Base-by-base conservation (phyloP, 2,329 filamentous ascomycete species). In the Hysterium pulicare region DNA sequence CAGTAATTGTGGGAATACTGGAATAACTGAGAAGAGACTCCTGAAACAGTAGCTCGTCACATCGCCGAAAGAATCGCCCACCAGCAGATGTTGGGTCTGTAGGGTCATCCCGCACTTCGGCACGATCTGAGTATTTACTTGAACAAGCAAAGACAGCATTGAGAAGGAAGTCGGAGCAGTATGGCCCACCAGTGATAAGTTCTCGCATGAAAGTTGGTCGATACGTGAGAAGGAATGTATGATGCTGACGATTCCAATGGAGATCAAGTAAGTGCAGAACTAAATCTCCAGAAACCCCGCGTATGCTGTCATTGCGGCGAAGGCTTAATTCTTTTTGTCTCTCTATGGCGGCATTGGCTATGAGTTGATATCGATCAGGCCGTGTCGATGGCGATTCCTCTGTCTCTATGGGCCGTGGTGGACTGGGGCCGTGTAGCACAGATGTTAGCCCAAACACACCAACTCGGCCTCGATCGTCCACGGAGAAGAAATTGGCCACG, bases 81-180 rank as follows among this genome's bases (percentile, higher is more conserved):
- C 74, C 73, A 0, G 72, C 69, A 0, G 70, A 74, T 1, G 67
- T 57, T 0, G 57, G 66, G 47, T 77, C 72, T 2, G 64, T 53
- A 0, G 66, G 62, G 28, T 74, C 67, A n/a, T 62, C 62, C 0
- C 73, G 68, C 0, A 76, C 62, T 26, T 74, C 68, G 0, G 61
- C 53, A 0, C 71, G 58, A 1, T 65, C 62, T 32, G 68, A 71
- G 45, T 71, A 73, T 41, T 75, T 74, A 3, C 66, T 57, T 1
- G 64, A 59, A 4, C 59, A 58, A 38, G 69, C 75, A 30, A 75
- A 66, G 0, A 81, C 71, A 0, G 76, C 75, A 46, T 79, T 77
- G 2, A 80, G 64, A 2, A 80, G 61, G 2, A 76, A 61, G 30
- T 76, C 71, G 0, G 76, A 78, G 47, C 76, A 81, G 52, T 78